phyloP scores from a whole-genome alignment of 2,329 filamentous ascomycete species.

The Exophiala mesophila region DNA sequence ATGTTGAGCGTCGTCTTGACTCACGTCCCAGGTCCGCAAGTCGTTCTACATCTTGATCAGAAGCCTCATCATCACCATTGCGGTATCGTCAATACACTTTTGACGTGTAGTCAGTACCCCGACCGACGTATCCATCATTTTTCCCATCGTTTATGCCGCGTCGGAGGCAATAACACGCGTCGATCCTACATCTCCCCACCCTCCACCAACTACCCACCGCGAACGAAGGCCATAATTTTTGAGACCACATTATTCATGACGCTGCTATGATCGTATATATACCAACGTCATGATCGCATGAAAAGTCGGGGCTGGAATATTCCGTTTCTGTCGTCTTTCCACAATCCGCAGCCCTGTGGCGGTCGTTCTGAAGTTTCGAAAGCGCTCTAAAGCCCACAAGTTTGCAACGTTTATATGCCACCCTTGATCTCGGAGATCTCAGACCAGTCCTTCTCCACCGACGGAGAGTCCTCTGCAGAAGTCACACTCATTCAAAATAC shows the following conservation, averaged over 20 bases:
- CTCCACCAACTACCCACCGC: too few species aligned
- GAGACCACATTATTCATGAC: too few species aligned
- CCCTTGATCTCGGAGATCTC: conserved; percentile 12
- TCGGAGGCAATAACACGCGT: conserved; percentile 17
- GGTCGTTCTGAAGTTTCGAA: too few species aligned
- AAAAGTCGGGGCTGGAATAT: too few species aligned
- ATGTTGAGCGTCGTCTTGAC: too few species aligned
- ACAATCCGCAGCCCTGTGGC: too few species aligned
- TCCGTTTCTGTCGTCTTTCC: too few species aligned
- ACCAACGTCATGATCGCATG: too few species aligned
- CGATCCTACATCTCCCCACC: conserved; percentile 9
- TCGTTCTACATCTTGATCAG: too few species aligned
- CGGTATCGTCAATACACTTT: conserved; percentile 5
- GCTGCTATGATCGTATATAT: too few species aligned
- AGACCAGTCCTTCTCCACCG: conserved; percentile 10
- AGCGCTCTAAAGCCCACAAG: not conserved
- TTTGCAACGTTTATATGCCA: conserved; percentile 11
- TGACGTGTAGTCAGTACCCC: conserved; percentile 14
- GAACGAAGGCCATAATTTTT: too few species aligned
- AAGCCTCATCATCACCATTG: not conserved
- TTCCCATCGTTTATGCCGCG: conserved; percentile 1
- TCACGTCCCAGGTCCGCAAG: too few species aligned
- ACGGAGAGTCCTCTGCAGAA: conserved; percentile 1
- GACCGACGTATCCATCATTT: not conserved
- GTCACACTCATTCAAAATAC: not conserved